These are phyloP conservation scores for Cercophora scortea DNA, from an alignment of 495 filamentous ascomycete species.

Conservation along the genomic window DNA sequence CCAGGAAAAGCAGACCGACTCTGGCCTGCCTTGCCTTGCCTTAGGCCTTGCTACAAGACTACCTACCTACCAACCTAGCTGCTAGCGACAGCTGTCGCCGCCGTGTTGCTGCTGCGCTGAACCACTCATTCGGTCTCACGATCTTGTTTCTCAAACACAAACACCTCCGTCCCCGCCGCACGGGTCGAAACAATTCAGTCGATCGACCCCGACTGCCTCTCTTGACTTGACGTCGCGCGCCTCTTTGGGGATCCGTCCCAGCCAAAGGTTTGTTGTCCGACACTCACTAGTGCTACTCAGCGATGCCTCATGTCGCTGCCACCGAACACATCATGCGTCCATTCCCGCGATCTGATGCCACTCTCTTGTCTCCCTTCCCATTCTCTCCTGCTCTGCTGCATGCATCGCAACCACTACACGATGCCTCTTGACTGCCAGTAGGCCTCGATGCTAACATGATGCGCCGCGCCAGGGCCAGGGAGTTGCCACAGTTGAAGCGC, in stretches of 20 bases:
- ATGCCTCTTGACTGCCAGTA: conserved; percentile 1
- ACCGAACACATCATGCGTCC: background rate
- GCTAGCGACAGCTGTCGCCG: no score
- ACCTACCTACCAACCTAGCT: no score
- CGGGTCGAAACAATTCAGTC: conserved; percentile 5
- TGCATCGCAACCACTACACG: conserved; percentile 19
- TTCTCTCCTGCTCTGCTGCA: conserved; percentile 13
- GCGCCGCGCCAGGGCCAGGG: conserved; percentile 18
- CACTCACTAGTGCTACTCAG: background rate
- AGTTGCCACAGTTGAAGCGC: conserved; percentile 25
- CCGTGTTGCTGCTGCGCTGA: conserved; percentile 1
- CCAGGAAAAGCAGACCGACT: no score
- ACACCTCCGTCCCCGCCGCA: conserved; percentile 3
- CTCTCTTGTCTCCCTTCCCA: background rate
- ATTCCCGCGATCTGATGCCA: background rate
- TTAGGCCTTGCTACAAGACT: no score
- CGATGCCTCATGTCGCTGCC: background rate
- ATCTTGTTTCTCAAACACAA: conserved; percentile 15
- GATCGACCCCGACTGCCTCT: conserved; percentile 3
- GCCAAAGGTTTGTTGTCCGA: conserved; percentile 5
- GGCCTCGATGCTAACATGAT: conserved; percentile 32
- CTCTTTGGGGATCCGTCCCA: background rate
- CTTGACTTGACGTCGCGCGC: conserved; percentile 5
- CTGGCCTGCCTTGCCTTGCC: no score
- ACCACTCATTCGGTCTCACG: conserved; percentile 20